phyloP scores from a whole-genome alignment of 108 stramenopile species.

The Nitzschia sp. region DNA sequence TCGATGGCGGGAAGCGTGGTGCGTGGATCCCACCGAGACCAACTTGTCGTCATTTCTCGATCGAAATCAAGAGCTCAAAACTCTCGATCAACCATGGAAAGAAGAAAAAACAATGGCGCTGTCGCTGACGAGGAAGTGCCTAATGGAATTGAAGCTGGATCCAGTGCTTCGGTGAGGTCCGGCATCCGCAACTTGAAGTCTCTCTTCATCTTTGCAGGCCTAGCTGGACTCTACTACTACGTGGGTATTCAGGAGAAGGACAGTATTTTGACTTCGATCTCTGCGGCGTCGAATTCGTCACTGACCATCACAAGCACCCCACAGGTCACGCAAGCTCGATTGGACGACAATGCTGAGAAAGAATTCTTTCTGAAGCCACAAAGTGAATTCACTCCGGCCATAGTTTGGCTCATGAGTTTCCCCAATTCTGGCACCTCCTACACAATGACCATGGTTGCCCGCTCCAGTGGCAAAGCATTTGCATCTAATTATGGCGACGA shows the following conservation, averaged over 20 bases:
- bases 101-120: not conserved
- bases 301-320: not conserved
- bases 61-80: too few species aligned
- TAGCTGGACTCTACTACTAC: slow-evolving; percentile 9
- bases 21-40: too few species aligned
- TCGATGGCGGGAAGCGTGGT: too few species aligned
- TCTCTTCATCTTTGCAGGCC: not conserved
- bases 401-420: slow-evolving; percentile 59
- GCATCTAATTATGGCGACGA: slow-evolving; percentile 42
- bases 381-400: slow-evolving; percentile 30
- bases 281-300: not conserved
- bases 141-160: too few species aligned
- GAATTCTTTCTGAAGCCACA: slow-evolving; percentile 27
- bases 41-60: too few species aligned
- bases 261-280: slow-evolving; percentile 2
- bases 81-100: not conserved
- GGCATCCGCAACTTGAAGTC: not conserved
- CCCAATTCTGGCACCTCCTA: slow-evolving; percentile 54
- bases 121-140: not conserved
- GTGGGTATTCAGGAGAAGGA: slow-evolving; percentile 6
- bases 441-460: slow-evolving; percentile 36
- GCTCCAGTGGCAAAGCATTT: slow-evolving; percentile 26
- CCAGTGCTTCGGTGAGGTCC: too few species aligned
- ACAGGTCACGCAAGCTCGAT: not conserved
- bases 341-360: slow-evolving; percentile 4